Conservation (phyloP, 768 basidiomycete genomes). For the Naganishia onofrii region DNA sequence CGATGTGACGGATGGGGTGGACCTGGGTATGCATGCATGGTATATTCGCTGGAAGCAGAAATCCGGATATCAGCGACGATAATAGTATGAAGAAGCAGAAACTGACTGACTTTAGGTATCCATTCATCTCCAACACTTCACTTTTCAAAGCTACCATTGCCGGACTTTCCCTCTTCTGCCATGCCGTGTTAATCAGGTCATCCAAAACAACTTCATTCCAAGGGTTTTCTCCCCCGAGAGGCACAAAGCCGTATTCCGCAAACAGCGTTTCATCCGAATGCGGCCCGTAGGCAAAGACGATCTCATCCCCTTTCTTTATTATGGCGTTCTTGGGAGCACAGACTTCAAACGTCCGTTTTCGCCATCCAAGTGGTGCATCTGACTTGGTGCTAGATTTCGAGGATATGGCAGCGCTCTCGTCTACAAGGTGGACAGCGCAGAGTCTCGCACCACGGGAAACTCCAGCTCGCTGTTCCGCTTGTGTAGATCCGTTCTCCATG, state of each 20-base stretch:
- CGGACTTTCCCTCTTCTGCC: slow-evolving; percentile 47
- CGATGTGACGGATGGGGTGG: slow-evolving; percentile 78
- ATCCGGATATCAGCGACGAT: not conserved
- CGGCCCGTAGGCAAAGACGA: slow-evolving; percentile 73
- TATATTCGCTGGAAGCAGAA: slow-evolving; percentile 63
- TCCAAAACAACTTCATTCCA: slow-evolving; percentile 66
- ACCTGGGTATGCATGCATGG: slow-evolving; percentile 62
- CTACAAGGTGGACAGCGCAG: not conserved
- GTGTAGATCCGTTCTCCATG: not conserved
- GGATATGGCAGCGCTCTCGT: not conserved
- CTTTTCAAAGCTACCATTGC: slow-evolving; percentile 57
- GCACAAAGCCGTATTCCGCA: slow-evolving; percentile 85
- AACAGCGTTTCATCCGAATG: slow-evolving; percentile 76
- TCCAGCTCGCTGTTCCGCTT: not conserved
- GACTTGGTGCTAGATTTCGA: not conserved
- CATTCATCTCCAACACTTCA: slow-evolving; percentile 60
- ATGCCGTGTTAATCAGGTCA: slow-evolving; percentile 55
- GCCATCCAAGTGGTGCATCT: not conserved
- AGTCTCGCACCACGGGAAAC: not conserved
- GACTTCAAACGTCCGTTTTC: slow-evolving; percentile 21
- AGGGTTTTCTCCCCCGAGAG: slow-evolving; percentile 32
- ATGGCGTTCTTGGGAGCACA: slow-evolving; percentile 41
- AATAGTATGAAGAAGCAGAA: slow-evolving; percentile 14
- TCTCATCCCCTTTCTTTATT: slow-evolving; percentile 62
- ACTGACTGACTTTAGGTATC: slow-evolving; percentile 75